phyloP scores from a whole-genome alignment of 78 protist species.

The Capsaspora owczarzaki region DNA sequence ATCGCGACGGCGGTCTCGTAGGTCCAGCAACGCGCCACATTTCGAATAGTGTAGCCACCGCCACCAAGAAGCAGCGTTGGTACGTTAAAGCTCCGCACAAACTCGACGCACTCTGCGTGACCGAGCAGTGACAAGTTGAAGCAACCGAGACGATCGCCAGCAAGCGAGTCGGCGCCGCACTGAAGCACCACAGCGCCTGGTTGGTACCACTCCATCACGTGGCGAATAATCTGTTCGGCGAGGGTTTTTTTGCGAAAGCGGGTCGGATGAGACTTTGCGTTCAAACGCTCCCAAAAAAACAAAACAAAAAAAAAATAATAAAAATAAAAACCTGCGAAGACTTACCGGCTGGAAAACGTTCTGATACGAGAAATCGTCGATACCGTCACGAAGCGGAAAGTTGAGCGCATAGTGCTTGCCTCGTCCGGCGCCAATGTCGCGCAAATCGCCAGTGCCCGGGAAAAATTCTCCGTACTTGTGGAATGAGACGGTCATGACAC shows the following conservation, averaged over 20 bases:
- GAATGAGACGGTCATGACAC: constrained; percentile 94
- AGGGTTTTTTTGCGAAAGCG: too few species aligned
- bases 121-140: constrained; percentile 84
- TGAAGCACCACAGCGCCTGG: constrained; percentile 84
- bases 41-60: constrained; percentile 98
- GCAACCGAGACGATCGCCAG: constrained; percentile 96
- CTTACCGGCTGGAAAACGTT: constrained; percentile 73
- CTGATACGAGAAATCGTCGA: constrained; percentile 83
- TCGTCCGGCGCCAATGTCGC: constrained; percentile 15
- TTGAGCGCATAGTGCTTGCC: constrained; percentile 77
- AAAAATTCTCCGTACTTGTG: constrained; percentile 94
- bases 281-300: too few species aligned
- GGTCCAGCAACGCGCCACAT: constrained; percentile 98
- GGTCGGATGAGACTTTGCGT: too few species aligned
- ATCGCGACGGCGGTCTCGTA: too few species aligned
- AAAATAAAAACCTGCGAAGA: too few species aligned
- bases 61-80: constrained; percentile 97
- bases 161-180: constrained; percentile 96
- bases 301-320: too few species aligned
- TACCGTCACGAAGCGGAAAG: constrained; percentile 95
- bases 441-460: constrained; percentile 92
- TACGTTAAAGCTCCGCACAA: constrained; percentile 59
- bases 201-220: constrained; percentile 46
- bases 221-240: background rate
- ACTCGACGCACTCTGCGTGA: constrained; percentile 82